Evolutionary conservation across 1,284 basidiomycete genomes (phyloP), one percentile per base, ranked within the genome.

Genomic region (Ustilago bromivora): DNA sequence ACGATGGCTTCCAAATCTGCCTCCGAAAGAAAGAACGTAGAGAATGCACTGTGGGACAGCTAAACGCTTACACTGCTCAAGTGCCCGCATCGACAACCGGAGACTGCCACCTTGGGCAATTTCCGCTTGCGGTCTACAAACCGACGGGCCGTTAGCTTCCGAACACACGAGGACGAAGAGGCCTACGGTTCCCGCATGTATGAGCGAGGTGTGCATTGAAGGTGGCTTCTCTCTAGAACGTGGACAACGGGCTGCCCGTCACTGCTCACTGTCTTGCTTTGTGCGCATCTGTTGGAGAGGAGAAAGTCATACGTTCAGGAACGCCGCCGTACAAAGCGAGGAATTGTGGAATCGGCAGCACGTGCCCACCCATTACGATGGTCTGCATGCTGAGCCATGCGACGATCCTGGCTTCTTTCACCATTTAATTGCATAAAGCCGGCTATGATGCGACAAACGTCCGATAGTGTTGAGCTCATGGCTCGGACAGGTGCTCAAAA

Each of bases 21-120:
- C 19, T 46, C 43, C 43, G 49, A 32, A 51, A 7, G 8, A 51
- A 51, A 17, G 31, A 17, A 51, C 23, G 23, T 28, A 17, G 28
- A 13, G 6, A 49, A 53, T 32, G 52, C 52, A 54, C 13, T 54
- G 52, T 54, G 12, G 52, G 52, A 54, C 52, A 54, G 34, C 3
- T 54, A 13, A 54, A 35, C 13, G 19, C 49, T 32, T 32, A 51
- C n/a, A 51, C 49, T 51, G 49, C 28, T 51, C 5, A 12, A 51
- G 23, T 51, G 49, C 49, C 13, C 15, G 9, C 9, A 31, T 28
- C n/a, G n/a, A 31, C 5, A 19, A 32, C 31, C 28, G 49, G 49
- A 13, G 12, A 51, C 49, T 51, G 49, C 49, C 12, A 51, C 31
- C 28, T 51, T 51, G n/a, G 17, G 43, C 19, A 46, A n/a, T 4